Evolutionary conservation across 2,329 filamentous ascomycete genomes (phyloP), one percentile per base, ranked within the genome.

Genomic region (Xylaria sp.): DNA sequence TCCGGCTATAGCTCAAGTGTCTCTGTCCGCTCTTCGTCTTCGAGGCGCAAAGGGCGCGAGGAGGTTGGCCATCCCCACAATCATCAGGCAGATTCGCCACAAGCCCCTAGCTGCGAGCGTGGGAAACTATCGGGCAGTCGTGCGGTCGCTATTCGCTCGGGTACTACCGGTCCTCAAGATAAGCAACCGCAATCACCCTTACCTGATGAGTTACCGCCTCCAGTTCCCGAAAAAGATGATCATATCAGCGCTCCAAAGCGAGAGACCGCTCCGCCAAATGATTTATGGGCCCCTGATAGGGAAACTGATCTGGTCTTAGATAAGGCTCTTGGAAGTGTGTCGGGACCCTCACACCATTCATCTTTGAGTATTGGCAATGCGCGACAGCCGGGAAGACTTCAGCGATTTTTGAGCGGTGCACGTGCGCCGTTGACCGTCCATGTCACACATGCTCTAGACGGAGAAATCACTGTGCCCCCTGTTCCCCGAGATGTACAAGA

Each of bases 1-100:
- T 90, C 87, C 31, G 88, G 88, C 18, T 90, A 90, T 73, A 87
- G 87, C 73, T 90, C 88, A 8, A 89, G 86, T 73, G 80, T 87
- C 4, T 90, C 88, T 13, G 76, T 89, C 20, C 83, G 85, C 48
- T 89, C 88, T 0, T 82, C 86, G 63, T 79, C 81, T 25, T 74
- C 77, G 9, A 82, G 79, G 67, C 66, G 75, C 12, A 73, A 74
- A 2, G 67, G 75, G 25, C 62, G 69, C 1, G 58, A 68, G 1
- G 78, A 80, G 20, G 78, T 76, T 66, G 73, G 76, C 8, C 58
- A 63, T 59, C 7, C 41, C 64, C 65, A 62, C 20, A 72, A 63
- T 15, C 23, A 46, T n/a, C 69, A 73, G 18, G 20, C 62, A 23
- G 65, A 65, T 52, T 60, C 66, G 0, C 56, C 55, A 1, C 59